Conservation (phyloP, 2,329 filamentous ascomycete species). For the Trichophyton benhamiae region DNA sequence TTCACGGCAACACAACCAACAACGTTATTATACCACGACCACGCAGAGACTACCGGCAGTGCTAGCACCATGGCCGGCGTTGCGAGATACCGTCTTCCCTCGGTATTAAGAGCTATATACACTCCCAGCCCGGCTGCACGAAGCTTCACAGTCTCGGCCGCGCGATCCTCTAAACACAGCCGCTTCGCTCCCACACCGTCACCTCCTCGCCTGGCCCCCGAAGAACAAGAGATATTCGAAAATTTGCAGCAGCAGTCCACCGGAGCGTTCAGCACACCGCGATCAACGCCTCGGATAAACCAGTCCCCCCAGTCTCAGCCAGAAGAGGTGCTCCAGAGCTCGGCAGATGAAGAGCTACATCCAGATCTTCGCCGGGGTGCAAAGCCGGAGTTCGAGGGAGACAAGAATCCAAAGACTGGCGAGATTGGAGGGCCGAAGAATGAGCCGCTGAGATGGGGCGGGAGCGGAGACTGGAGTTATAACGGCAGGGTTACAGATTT, state of each 20-base stretch:
- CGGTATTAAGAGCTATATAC: background rate
- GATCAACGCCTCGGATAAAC: slow-evolving; percentile 31
- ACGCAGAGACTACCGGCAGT: background rate
- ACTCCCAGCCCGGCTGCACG: background rate
- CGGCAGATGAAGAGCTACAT: slow-evolving; percentile 53
- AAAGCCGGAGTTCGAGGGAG: slow-evolving; percentile 83
- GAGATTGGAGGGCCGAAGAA: slow-evolving; percentile 97
- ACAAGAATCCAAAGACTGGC: slow-evolving; percentile 82
- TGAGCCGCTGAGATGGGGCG: slow-evolving; percentile 81
- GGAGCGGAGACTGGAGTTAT: slow-evolving; percentile 71
- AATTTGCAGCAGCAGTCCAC: slow-evolving; percentile 66
- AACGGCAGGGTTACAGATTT: slow-evolving; percentile 95
- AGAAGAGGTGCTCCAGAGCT: slow-evolving; percentile 10
- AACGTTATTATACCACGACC: background rate
- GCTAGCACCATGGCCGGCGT: background rate
- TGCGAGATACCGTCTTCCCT: background rate
- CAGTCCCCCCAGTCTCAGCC: slow-evolving; percentile 26
- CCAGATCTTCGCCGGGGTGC: slow-evolving; percentile 64
- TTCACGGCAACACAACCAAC: background rate
- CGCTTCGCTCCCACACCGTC: slow-evolving; percentile 40
- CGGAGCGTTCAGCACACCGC: slow-evolving; percentile 60
- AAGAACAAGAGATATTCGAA: slow-evolving; percentile 85
- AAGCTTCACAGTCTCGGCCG: slow-evolving; percentile 12
- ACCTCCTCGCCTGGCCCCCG: slow-evolving; percentile 74
- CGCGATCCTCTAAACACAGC: slow-evolving; percentile 14